A percentile compares a stretch with the other conserved stretches of the same genome.
Conservation (phyloP, 805 yeast species). For the Starmerella floris region DNA sequence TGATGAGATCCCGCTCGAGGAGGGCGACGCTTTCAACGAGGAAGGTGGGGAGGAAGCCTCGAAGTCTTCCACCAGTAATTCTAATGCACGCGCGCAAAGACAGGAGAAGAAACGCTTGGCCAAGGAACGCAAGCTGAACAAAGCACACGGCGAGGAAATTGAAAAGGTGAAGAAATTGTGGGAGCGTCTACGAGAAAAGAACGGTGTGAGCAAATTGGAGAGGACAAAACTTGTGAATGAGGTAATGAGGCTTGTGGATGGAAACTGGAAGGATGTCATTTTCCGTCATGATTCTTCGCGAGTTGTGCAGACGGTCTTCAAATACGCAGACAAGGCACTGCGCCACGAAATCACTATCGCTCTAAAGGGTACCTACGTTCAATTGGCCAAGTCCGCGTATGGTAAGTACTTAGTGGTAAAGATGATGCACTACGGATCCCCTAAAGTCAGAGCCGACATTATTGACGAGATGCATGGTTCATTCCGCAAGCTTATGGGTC, state of each 20-base stretch:
- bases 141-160: constrained; percentile 78
- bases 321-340: constrained; percentile 68
- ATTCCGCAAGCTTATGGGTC: constrained; percentile 83
- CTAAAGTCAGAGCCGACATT: constrained; percentile 59
- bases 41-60: constrained; percentile 5
- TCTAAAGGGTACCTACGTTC: constrained; percentile 63
- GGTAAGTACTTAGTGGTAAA: constrained; percentile 87
- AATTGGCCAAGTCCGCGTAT: constrained; percentile 78
- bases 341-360: constrained; percentile 55
- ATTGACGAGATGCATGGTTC: constrained; percentile 81
- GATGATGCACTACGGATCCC: constrained; percentile 82
- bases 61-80: constrained; percentile 13
- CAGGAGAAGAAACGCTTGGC: constrained; percentile 68
- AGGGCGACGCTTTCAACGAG: constrained; percentile 7
- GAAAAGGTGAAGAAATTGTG: constrained; percentile 74
- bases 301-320: constrained; percentile 85
- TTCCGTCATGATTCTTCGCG: constrained; percentile 93
- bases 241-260: constrained; percentile 69
- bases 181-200: constrained; percentile 81
- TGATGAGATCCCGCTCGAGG: constrained; percentile 17
- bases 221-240: constrained; percentile 70
- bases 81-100: constrained; percentile 51
- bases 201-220: constrained; percentile 49
- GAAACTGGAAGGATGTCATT: constrained; percentile 62
- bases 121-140: constrained; percentile 70